phyloP scores from a whole-genome alignment of 2,329 filamentous ascomycete genomes.

The Gremmenia infestans region DNA sequence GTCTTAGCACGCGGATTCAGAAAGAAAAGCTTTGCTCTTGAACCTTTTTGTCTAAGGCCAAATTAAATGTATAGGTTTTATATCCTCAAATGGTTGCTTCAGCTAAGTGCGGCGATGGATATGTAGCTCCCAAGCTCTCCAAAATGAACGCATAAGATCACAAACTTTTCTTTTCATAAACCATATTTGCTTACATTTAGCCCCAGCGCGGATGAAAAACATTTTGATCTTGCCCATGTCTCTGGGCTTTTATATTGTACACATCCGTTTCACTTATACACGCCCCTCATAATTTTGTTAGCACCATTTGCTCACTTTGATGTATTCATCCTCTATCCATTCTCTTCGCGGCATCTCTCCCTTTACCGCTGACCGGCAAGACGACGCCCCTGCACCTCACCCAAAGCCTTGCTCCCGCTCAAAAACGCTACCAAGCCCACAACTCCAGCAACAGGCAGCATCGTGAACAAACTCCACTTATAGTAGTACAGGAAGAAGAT shows the following conservation, averaged over 20 bases:
- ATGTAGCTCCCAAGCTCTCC: too few relatives aligned
- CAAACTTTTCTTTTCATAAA: too few relatives aligned
- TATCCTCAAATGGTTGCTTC: too few relatives aligned
- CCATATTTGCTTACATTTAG: too few relatives aligned
- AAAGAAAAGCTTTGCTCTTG: too few relatives aligned
- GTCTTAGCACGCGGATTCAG: too few relatives aligned
- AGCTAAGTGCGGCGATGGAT: too few relatives aligned
- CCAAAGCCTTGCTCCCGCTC: constrained; percentile 83
- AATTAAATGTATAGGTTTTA: too few relatives aligned
- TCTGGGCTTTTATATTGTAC: constrained; percentile 8
- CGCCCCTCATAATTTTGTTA: constrained; percentile 14
- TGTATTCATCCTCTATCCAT: neutral
- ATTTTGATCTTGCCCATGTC: too few relatives aligned
- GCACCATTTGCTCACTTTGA: constrained; percentile 2
- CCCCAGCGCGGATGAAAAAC: too few relatives aligned
- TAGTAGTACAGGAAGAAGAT: constrained; percentile 95
- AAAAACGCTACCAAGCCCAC: constrained; percentile 71
- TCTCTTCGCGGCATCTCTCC: neutral
- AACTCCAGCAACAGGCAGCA: constrained; percentile 65
- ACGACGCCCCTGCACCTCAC: constrained; percentile 86
- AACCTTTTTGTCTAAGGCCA: too few relatives aligned
- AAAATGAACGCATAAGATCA: too few relatives aligned
- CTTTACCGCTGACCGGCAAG: constrained; percentile 51
- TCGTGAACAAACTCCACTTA: constrained; percentile 87
- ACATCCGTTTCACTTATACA: constrained; percentile 8